Evolutionary conservation across 306 rosid genomes (phyloP).

Genomic region (Acacia confusa): DNA sequence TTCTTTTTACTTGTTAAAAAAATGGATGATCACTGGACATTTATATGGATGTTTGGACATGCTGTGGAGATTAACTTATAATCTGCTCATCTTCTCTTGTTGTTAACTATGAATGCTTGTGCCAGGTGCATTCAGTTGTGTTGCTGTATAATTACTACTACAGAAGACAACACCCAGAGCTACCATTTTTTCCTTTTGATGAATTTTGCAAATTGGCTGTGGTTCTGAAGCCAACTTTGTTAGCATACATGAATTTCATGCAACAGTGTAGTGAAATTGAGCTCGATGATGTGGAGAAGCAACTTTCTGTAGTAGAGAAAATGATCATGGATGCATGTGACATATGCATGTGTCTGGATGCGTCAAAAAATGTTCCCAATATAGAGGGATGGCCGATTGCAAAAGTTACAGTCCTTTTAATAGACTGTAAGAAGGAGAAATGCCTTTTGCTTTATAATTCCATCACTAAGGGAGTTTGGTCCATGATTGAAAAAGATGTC

Average conservation of each 20-base stretch:
- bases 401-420: slow-evolving; percentile 70
- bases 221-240: slow-evolving; percentile 58
- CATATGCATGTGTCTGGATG: slow-evolving; percentile 55
- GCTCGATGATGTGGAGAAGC: slow-evolving; percentile 58
- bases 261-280: slow-evolving; percentile 49
- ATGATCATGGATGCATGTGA: slow-evolving; percentile 72
- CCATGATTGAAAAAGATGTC: slow-evolving; percentile 62
- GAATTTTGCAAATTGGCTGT: slow-evolving; percentile 72
- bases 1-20: background rate
- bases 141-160: slow-evolving; percentile 80
- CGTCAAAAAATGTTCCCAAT: slow-evolving; percentile 55
- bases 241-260: slow-evolving; percentile 66
- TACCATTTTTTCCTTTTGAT: slow-evolving; percentile 55
- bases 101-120: slow-evolving; percentile 33
- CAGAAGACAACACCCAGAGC: slow-evolving; percentile 56
- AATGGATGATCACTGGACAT: background rate
- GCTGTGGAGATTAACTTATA: background rate
- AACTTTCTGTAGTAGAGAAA: slow-evolving; percentile 71
- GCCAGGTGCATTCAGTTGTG: slow-evolving; percentile 79
- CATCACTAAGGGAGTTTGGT: slow-evolving; percentile 70
- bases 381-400: slow-evolving; percentile 74
- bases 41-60: slow-evolving; percentile 13
- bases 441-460: slow-evolving; percentile 58
- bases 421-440: slow-evolving; percentile 61
- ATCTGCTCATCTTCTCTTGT: background rate